These are phyloP conservation scores for Cornus florida DNA, from an alignment of 148 eudicot genomes.

Conservation along the genomic window DNA sequence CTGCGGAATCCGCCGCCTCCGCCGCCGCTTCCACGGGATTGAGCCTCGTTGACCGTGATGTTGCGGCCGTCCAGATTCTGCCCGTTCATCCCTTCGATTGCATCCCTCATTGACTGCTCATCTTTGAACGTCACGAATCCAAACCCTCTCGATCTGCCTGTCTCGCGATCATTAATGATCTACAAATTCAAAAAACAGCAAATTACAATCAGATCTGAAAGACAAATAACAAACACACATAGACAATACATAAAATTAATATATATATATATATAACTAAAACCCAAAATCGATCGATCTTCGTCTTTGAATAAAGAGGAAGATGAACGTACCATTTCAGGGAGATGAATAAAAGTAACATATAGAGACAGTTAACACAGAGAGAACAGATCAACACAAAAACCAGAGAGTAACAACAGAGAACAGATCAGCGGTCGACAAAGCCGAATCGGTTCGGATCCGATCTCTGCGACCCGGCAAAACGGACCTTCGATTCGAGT, in stretches of 20 bases:
- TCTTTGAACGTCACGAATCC: slow-evolving; percentile 75
- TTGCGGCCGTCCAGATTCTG: slow-evolving; percentile 71
- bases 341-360: slow-evolving; percentile 39
- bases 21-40: slow-evolving; percentile 74
- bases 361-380: slow-evolving; percentile 20
- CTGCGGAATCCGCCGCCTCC: slow-evolving; percentile 35
- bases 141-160: slow-evolving; percentile 84
- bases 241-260: neutral
- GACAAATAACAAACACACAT: slow-evolving; percentile 6
- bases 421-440: slow-evolving; percentile 33
- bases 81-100: slow-evolving; percentile 78
- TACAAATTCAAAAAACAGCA: slow-evolving; percentile 8
- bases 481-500: slow-evolving; percentile 84
- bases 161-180: slow-evolving; percentile 83
- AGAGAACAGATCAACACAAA: slow-evolving; percentile 45
- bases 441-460: slow-evolving; percentile 39
- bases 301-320: slow-evolving; percentile 37
- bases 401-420: slow-evolving; percentile 39
- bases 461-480: slow-evolving; percentile 39
- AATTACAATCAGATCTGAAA: slow-evolving; percentile 15
- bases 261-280: neutral
- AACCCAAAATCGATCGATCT: slow-evolving; percentile 37
- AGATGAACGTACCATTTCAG: slow-evolving; percentile 85
- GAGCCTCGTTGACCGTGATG: slow-evolving; percentile 89
- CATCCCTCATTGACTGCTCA: slow-evolving; percentile 66